Conservation (phyloP, 352 stramenopile genomes). For the Phytophthora hibernalis region DNA sequence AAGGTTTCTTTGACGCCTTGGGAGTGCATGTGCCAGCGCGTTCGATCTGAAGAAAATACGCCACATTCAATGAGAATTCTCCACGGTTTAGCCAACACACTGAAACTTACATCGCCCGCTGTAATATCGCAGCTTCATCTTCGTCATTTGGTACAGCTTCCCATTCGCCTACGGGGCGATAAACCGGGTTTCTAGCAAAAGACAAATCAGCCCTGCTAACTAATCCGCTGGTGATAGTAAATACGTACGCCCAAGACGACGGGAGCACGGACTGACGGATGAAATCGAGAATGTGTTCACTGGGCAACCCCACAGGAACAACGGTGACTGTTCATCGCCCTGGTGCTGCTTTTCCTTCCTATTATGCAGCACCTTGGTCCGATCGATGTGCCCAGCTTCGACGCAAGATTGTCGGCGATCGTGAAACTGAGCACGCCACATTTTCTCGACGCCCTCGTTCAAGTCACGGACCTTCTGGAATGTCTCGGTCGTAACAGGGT, state of each 20-base stretch:
- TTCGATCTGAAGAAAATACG: conserved; percentile 19
- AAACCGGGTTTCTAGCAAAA: conserved; percentile 28
- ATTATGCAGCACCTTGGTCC: conserved; percentile 59
- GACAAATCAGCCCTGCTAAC: not conserved
- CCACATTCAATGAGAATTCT: conserved; percentile 1
- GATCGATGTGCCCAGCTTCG: conserved; percentile 55
- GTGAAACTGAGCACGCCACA: conserved; percentile 59
- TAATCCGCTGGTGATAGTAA: not conserved
- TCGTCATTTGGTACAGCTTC: conserved; percentile 38
- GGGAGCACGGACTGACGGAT: conserved; percentile 81
- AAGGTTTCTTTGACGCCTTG: conserved; percentile 20
- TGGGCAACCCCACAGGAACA: conserved; percentile 69
- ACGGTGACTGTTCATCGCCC: conserved; percentile 29
- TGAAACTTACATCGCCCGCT: conserved; percentile 20
- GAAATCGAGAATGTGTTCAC: conserved; percentile 80
- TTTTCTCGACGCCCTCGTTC: conserved; percentile 48
- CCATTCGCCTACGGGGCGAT: conserved; percentile 50
- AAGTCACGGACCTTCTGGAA: conserved; percentile 11
- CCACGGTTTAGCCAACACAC: not conserved
- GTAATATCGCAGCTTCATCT: conserved; percentile 30
- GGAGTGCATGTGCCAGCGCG: conserved; percentile 15
- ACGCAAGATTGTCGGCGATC: conserved; percentile 36
- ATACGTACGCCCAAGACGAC: conserved; percentile 65
- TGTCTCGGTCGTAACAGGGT: conserved; percentile 2
- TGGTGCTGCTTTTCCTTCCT: conserved; percentile 16